Evolutionary conservation across 345 rosid species (phyloP).

Genomic region (Eucalyptus paniculata): DNA sequence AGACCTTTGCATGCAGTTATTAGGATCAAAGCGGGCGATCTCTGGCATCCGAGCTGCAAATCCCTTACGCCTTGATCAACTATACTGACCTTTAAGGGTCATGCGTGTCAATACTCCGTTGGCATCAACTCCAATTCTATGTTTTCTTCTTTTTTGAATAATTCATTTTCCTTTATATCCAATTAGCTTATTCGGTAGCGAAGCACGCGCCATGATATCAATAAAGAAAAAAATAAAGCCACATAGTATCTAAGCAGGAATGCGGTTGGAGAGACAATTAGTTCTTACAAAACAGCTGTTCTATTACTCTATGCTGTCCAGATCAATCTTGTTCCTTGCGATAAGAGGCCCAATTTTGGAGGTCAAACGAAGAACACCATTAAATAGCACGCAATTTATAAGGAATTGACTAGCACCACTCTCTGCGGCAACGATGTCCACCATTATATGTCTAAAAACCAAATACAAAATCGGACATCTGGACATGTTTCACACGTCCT

Average conservation of each 20-base stretch:
- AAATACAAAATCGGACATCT: neutral
- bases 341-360: neutral
- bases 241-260: neutral
- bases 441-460: neutral
- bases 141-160: neutral
- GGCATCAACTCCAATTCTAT: rapidly evolving
- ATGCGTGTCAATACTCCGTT: neutral
- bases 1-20: neutral
- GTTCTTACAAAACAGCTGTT: neutral
- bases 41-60: neutral
- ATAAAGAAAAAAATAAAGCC: neutral
- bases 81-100: neutral
- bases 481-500: neutral
- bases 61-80: neutral
- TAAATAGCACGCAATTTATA: neutral
- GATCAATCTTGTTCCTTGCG: neutral
- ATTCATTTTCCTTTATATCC: neutral
- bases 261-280: neutral
- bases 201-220: neutral
- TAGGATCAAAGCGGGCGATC: neutral
- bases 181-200: neutral
- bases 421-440: neutral
- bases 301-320: neutral
- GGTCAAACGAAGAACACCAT: neutral
- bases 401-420: neutral